A percentile compares a stretch with the other conserved stretches of the same genome.
Evolutionary conservation across 768 basidiomycete genomes (phyloP).

Genomic region (Amanita thiersii): DNA sequence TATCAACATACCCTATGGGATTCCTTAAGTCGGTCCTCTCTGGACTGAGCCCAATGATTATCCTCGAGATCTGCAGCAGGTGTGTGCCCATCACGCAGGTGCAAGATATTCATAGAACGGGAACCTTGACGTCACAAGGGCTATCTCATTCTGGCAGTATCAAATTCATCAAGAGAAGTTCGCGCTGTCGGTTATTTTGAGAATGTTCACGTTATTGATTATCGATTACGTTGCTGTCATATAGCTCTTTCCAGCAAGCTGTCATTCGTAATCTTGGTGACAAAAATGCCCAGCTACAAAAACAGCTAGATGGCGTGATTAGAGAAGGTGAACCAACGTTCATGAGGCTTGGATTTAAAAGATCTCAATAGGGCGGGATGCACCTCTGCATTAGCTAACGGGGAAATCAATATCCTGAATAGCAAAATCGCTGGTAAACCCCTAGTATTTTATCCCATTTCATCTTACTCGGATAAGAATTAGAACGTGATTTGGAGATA

Average conservation of each 20-base stretch:
- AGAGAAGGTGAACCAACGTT: conserved; percentile 63
- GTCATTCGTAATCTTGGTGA: conserved; percentile 75
- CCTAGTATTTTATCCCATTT: neutral
- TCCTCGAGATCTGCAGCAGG: conserved; percentile 81
- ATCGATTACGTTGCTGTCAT: conserved; percentile 10
- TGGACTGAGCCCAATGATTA: conserved; percentile 64
- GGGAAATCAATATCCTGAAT: conserved; percentile 63
- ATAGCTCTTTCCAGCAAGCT: conserved; percentile 77
- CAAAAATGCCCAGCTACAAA: conserved; percentile 74
- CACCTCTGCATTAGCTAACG: conserved; percentile 45
- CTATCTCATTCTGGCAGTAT: conserved; percentile 88
- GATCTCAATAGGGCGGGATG: neutral
- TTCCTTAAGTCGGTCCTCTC: conserved; percentile 69
- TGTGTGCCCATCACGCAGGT: no score
- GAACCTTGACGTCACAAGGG: conserved; percentile 39
- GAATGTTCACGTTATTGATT: conserved; percentile 7
- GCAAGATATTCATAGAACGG: no score
- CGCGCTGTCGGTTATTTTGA: no score
- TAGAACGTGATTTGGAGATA: conserved; percentile 74
- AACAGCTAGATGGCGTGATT: conserved; percentile 79
- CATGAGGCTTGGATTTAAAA: neutral
- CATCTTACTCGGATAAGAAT: conserved; percentile 31
- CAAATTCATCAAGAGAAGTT: conserved; percentile 83
- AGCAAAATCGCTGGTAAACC: conserved; percentile 57
- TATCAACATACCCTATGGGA: conserved; percentile 8